Evolutionary conservation across 176 grass and related monocot species (phyloP).

Genomic region (Avena atlantica): DNA sequence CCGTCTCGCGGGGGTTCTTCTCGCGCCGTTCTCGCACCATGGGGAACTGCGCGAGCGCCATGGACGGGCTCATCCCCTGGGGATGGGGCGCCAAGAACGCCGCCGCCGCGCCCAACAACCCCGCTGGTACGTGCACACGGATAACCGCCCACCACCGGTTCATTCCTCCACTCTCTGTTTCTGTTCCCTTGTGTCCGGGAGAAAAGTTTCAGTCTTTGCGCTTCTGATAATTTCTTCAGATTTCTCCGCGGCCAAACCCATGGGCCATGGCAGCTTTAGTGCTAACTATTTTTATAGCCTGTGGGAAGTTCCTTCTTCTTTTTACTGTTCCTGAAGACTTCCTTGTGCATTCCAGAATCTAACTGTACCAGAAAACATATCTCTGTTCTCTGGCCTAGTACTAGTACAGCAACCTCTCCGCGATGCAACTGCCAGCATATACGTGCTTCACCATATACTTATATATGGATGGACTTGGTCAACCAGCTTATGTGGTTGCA

Average conservation of each 20-base stretch:
- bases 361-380: too few relatives aligned
- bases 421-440: background rate
- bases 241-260: too few relatives aligned
- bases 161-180: background rate
- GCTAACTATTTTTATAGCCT: too few relatives aligned
- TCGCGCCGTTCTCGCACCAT: constrained; percentile 16
- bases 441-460: background rate
- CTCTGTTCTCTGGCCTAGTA: background rate
- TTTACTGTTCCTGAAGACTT: too few relatives aligned
- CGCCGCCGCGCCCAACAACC: background rate
- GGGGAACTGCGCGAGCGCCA: constrained; percentile 71
- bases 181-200: background rate
- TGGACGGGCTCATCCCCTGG: constrained; percentile 35
- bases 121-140: background rate
- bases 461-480: background rate
- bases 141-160: background rate
- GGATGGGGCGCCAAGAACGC: constrained; percentile 10
- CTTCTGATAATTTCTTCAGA: background rate
- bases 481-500: background rate
- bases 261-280: background rate
- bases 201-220: background rate
- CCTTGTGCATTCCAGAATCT: background rate
- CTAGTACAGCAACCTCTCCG: background rate
- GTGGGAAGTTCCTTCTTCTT: too few relatives aligned
- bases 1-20: background rate